phyloP scores from a whole-genome alignment of 768 basidiomycete species.

The Nevesoporus exiguus region DNA sequence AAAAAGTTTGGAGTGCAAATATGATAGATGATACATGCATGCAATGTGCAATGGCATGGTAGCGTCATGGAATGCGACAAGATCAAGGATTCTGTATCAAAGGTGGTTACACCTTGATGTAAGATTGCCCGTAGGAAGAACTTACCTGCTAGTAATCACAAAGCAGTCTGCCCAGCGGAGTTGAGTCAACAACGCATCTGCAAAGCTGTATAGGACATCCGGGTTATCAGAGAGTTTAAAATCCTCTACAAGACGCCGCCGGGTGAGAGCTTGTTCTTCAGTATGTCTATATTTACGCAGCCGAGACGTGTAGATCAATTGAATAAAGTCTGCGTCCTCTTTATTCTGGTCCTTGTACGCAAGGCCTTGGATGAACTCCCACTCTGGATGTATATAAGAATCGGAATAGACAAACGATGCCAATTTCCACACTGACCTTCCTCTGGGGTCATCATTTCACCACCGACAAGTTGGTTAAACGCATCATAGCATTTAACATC shows the following conservation, averaged over 20 bases:
- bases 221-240: slow-evolving; percentile 87
- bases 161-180: slow-evolving; percentile 96
- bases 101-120: not conserved
- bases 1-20: slow-evolving; percentile 90
- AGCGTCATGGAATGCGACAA: slow-evolving; percentile 81
- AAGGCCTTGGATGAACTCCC: slow-evolving; percentile 90
- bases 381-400: slow-evolving; percentile 55
- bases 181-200: slow-evolving; percentile 83
- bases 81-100: slow-evolving; percentile 66
- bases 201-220: slow-evolving; percentile 87
- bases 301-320: slow-evolving; percentile 88
- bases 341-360: slow-evolving; percentile 79
- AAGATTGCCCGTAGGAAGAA: not conserved
- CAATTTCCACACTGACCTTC: slow-evolving; percentile 65
- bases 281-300: slow-evolving; percentile 88
- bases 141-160: slow-evolving; percentile 75
- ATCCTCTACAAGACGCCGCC: slow-evolving; percentile 75
- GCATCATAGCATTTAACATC: slow-evolving; percentile 98
- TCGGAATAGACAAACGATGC: slow-evolving; percentile 1
- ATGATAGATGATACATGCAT: slow-evolving; percentile 94
- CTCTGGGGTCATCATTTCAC: slow-evolving; percentile 93
- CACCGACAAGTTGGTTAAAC: slow-evolving; percentile 83
- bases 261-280: slow-evolving; percentile 75
- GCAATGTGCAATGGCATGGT: slow-evolving; percentile 95
- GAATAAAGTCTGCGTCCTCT: slow-evolving; percentile 88